These are phyloP conservation scores for Canavalia gladiata DNA, from an alignment of 306 rosid genomes.

Conservation along the genomic window DNA sequence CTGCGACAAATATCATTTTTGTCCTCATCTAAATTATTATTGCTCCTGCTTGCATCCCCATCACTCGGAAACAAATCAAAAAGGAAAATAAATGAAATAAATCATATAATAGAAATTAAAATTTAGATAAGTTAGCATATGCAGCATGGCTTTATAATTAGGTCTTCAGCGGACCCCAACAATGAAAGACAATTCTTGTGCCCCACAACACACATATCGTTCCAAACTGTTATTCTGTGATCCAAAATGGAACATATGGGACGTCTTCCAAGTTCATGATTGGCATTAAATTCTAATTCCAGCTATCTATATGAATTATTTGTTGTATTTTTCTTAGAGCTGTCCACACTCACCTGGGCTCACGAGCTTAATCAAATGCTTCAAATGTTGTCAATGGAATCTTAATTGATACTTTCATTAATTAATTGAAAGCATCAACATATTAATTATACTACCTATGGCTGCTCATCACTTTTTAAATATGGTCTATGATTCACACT, in stretches of 20 bases:
- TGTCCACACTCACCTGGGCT: conserved; percentile 49
- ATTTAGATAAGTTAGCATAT: conserved; percentile 23
- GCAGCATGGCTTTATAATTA: conserved; percentile 40
- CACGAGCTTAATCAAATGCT: conserved; percentile 45
- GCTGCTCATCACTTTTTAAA: neutral
- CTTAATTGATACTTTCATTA: conserved; percentile 33
- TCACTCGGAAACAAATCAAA: conserved; percentile 45
- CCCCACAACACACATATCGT: conserved; percentile 55
- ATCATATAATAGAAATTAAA: conserved; percentile 19
- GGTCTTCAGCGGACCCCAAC: conserved; percentile 50
- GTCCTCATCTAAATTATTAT: conserved; percentile 64
- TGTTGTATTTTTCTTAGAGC: conserved; percentile 42
- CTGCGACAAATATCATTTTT: conserved; percentile 64
- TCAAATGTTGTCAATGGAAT: conserved; percentile 56
- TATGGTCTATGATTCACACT: conserved; percentile 24
- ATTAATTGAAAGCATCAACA: neutral
- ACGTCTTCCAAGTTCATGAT: conserved; percentile 51
- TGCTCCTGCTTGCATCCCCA: conserved; percentile 45
- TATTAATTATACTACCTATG: neutral
- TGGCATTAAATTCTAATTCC: conserved; percentile 53
- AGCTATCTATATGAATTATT: conserved; percentile 46
- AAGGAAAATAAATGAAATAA: neutral
- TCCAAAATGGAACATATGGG: conserved; percentile 62
- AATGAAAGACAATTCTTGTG: conserved; percentile 45
- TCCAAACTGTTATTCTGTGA: conserved; percentile 64